Percentiles rank a stretch among this genome's conserved stretches.
phyloP scores from a whole-genome alignment of 2,329 filamentous ascomycete species.

The Penicillium sp. region DNA sequence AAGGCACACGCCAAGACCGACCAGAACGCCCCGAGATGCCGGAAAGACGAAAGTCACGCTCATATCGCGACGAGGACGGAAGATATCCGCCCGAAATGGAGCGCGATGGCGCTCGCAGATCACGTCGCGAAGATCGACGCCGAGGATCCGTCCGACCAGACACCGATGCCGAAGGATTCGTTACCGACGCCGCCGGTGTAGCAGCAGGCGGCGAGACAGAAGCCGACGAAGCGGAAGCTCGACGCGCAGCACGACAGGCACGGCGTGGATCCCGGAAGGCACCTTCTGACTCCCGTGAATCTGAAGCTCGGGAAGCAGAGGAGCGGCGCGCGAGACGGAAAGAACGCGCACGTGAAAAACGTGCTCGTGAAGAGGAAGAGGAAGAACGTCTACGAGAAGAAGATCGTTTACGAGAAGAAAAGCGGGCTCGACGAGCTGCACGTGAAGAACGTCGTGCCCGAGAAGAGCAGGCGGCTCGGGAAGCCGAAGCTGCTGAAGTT shows the following conservation, averaged over 20 bases:
- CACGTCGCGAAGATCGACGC: conserved; percentile 39
- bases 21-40: conserved; percentile 28
- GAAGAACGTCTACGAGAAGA: conserved; percentile 24
- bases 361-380: conserved; percentile 49
- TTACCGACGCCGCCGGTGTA: conserved; percentile 44
- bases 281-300: conserved; percentile 37
- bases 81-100: conserved; percentile 38
- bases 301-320: conserved; percentile 41
- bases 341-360: conserved; percentile 36
- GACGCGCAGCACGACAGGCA: conserved; percentile 62
- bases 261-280: conserved; percentile 46
- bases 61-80: conserved; percentile 38
- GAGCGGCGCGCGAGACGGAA: conserved; percentile 34
- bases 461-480: conserved; percentile 25
- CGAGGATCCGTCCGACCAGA: conserved; percentile 48
- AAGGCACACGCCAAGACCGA: conserved; percentile 23
- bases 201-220: conserved; percentile 40
- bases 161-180: conserved; percentile 50
- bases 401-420: conserved; percentile 23
- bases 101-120: conserved; percentile 35
- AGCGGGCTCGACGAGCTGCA: conserved; percentile 59
- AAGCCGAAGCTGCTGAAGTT: conserved; percentile 29
- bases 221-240: conserved; percentile 58
- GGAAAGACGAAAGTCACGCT: conserved; percentile 40
- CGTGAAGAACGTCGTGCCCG: conserved; percentile 29